Evolutionary conservation across 257 asterid species (phyloP), one percentile per base, ranked within the genome.

Genomic region (Capsicum chinense): DNA sequence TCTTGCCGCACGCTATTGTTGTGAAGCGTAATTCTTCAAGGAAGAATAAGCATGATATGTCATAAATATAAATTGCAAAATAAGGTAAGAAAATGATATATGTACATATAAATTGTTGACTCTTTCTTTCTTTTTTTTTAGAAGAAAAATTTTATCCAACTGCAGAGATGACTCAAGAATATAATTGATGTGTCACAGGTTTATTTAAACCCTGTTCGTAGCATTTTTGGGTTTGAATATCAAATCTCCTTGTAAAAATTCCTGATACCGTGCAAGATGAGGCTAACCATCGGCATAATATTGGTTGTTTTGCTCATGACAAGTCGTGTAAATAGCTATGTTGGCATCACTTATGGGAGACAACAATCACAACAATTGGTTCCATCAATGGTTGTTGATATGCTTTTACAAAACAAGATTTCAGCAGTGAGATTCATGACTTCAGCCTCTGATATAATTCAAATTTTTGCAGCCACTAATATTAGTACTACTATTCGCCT

Each of bases 321-420:
- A 48, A 48, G 6, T n/a, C 17, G 4, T 11, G 87, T 47, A 1
- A 84, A 68, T 8, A 81, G 89, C 7, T 50, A 54, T 16, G 85
- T 89, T 52, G 91, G 89, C 66, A 54, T 89, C 5, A 85, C 66
- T 17, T 89, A 90, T 88, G 91, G 91, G 7, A 76, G 90, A 4
- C 78, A 56, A 39, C 79, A 70, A 19, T 42, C 79, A 42, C 79
- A 70, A 70, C 79, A 70, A 42, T 44, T 70, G 7, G 79, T 70
- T 70, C 79, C 79, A 70, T 70, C 79, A 70, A 42, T 70, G 79
- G 79, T 70, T 44, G 79, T 70, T 44, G 79, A 70, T 48, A 16
- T 70, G 56, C 57, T 70, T 42, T 70, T 70, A 70, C 79, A 44
- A 70, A 70, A 70, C 56, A n/a, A 70, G 56, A 70, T 70, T 70